Base-by-base conservation (phyloP, 805 yeast genomes). In the Torulaspora franciscae region DNA sequence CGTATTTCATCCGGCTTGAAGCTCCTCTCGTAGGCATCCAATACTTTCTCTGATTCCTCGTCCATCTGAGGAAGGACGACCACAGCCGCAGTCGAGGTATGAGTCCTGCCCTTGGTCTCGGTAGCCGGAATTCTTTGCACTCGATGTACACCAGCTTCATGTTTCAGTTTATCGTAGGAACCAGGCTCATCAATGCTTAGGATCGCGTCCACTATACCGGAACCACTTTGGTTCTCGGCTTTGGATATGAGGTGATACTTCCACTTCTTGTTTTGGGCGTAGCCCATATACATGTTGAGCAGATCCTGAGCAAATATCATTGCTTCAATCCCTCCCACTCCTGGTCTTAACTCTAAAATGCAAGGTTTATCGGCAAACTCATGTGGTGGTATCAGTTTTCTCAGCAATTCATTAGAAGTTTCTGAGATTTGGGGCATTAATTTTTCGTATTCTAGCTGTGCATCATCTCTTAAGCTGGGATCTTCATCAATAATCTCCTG, bases 251-350 rank as follows among this genome's bases (percentile, higher is more conserved):
- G 52, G 36, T 76, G 75, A 55, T 68, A 72, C 39, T 75, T 74
- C 98, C 98, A 93, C 36, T 72, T 67, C 55, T 79, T 76, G 33
- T 66, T 54, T 45, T 75, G 75, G 29, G 91, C 85, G 59, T 79
- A 89, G 46, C 77, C 80, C 23, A 74, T 67, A 64, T 93, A 93
- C 98, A 93, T 88, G 46, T 75, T 74, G 48, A 88, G 65, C 45
- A 93, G 67, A 59, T 93, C 93, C 32, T 75, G 76, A 0, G 98
- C 79, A 64, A 93, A 93, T 10, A 93, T 75, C 61, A 82, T 81
- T 0, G 99, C 96, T 60, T 93, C 99, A 5, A 81, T 77, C 2
- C 99, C 99, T 11, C 99, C 99, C 2, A 91, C 88, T 6, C 99
- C 99, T 0, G 98, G 97, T 46, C 97, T 73, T 10, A 93, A 66